Evolutionary conservation across 2,329 filamentous ascomycete genomes (phyloP), one percentile per base, ranked within the genome.

Genomic region (Epichloe sibirici): DNA sequence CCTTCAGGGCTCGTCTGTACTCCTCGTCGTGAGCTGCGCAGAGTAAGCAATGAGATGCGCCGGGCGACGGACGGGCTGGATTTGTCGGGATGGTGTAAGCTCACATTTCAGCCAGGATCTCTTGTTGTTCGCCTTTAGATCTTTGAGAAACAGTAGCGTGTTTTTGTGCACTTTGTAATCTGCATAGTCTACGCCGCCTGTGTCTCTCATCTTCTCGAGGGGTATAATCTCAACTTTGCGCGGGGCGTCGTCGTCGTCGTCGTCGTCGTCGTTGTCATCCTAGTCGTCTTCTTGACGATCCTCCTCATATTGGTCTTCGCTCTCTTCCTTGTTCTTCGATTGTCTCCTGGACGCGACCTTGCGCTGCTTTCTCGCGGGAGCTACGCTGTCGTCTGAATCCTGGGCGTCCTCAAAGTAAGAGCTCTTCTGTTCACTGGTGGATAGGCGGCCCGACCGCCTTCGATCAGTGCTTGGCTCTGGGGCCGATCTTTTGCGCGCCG

Each of bases 1-100:
- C 89, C 54, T 85, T 84, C 53, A 90, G 78, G 1, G 89, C 81
- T 51, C 82, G 76, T 54, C 90, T 79, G 65, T 87, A 95, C 60
- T 94, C 86, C 45, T 77, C 76, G 66, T 95, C 88, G 65, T 93
- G 81, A 61, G 82, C 88, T 93, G 52, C 12, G 2, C 21, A 5
- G 9, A 3, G 9, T 38, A 23, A 51, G 49, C 49, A 4, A 12
- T 25, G 39, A 17, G 28, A 44, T 49, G 37, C 9, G 8, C 28
- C 28, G 8, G 28, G 8, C 3, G 28, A 31, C 28, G 28, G 28
- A 31, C 28, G 28, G 28, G 28, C 28, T 31, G 11, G 28, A 11
- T 31, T 9, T 3, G 28, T 31, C 28, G 28, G 4, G 13, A 38
- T 12, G 4, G 15, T 25, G 21, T 7, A 21, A n/a, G n/a, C 68